A percentile compares a stretch with the other conserved stretches of the same genome.
phyloP scores from a whole-genome alignment of 2,329 filamentous ascomycete genomes.

The Fusarium tjaetaba region DNA sequence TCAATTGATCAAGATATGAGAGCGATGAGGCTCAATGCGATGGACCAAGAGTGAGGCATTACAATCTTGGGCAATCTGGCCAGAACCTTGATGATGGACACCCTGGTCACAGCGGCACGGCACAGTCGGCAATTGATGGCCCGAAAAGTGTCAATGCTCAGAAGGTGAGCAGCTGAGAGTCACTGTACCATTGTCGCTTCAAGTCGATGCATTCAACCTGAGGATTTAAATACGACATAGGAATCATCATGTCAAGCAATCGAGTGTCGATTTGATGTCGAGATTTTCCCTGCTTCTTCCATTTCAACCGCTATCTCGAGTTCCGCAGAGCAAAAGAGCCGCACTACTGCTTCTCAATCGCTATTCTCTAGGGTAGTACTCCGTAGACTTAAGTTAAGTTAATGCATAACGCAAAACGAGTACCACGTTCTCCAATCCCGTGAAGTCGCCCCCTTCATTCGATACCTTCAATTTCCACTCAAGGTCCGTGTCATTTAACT shows the following conservation, averaged over 20 bases:
- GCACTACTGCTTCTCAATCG: neutral
- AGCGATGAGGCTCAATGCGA: neutral
- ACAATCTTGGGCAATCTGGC: neutral
- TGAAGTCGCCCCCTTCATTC: neutral
- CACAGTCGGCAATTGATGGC: neutral
- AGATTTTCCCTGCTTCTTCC: neutral
- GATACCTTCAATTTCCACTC: neutral
- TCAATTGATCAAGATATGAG: neutral
- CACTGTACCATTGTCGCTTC: too few relatives aligned
- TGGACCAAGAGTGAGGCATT: neutral
- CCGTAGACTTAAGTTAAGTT: too few relatives aligned
- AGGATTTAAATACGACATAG: too few relatives aligned
- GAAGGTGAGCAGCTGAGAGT: too few relatives aligned
- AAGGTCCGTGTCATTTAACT: accelerated
- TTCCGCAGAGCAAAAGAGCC: neutral
- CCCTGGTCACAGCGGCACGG: neutral
- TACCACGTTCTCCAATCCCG: neutral
- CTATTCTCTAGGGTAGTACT: neutral
- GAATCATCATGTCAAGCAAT: too few relatives aligned
- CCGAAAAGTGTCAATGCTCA: too few relatives aligned
- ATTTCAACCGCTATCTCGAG: neutral
- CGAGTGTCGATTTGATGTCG: neutral
- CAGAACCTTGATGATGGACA: neutral
- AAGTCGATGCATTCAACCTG: too few relatives aligned
- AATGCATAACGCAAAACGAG: neutral